Conservation (phyloP, 257 asterid species). For the Scutellaria baicalensis region DNA sequence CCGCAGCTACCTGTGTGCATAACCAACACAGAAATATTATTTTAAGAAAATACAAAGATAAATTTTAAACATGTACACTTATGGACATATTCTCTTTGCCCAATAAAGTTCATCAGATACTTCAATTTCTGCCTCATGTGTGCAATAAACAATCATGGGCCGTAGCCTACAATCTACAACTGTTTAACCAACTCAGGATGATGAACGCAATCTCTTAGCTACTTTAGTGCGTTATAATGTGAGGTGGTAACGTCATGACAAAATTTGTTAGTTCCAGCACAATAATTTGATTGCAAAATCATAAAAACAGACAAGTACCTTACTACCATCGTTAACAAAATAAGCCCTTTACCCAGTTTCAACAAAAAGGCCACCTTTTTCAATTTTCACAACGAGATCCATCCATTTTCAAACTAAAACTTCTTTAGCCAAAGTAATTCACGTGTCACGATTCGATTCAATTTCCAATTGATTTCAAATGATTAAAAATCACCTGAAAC, state of each 20-base stretch:
- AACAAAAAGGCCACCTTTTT: not conserved
- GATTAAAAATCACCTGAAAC: not conserved
- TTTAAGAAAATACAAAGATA: not conserved
- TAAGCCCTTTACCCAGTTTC: not conserved
- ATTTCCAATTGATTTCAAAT: not conserved
- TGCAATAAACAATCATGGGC: not conserved
- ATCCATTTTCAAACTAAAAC: not conserved
- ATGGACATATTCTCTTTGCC: not conserved
- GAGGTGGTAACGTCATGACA: not conserved
- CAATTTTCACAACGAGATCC: not conserved
- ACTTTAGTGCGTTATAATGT: not conserved
- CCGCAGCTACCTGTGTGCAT: slow-evolving; percentile 69
- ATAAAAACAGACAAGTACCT: not conserved
- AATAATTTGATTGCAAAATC: not conserved
- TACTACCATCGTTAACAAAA: not conserved
- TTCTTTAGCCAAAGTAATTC: not conserved
- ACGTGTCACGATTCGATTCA: not conserved
- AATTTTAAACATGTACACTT: not conserved
- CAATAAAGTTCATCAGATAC: not conserved
- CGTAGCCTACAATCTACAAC: not conserved
- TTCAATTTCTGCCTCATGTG: not conserved
- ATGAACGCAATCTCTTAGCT: not conserved
- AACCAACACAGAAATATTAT: slow-evolving; percentile 1
- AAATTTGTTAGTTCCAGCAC: not conserved
- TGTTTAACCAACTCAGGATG: not conserved